Evolutionary conservation across 345 rosid genomes (phyloP).

Genomic region (Chamaenerion angustifolium): DNA sequence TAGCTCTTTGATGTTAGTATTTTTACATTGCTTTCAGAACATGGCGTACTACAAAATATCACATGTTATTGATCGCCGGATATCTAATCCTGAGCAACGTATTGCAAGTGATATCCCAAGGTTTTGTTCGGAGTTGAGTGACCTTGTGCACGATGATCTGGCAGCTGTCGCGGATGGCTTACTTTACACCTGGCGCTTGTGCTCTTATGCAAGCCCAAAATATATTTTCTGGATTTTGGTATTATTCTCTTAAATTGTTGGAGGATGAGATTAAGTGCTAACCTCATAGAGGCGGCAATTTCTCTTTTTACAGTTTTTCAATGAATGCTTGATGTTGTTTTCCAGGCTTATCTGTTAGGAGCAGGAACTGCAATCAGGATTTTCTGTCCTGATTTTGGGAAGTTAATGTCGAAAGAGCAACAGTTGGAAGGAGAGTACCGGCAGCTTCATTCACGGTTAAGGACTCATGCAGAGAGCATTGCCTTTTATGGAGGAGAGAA

Average conservation of each 20-base stretch:
- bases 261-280: no score
- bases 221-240: slow-evolving; percentile 93
- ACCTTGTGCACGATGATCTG: slow-evolving; percentile 83
- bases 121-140: slow-evolving; percentile 93
- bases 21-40: slow-evolving; percentile 42
- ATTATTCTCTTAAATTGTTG: slow-evolving; percentile 17
- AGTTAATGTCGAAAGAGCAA: slow-evolving; percentile 84
- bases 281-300: no score
- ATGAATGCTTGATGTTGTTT: slow-evolving; percentile 14
- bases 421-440: slow-evolving; percentile 98
- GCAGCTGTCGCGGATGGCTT: slow-evolving; percentile 77
- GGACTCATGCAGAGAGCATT: slow-evolving; percentile 98
- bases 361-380: slow-evolving; percentile 80
- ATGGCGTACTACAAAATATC: slow-evolving; percentile 97
- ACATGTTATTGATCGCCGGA: slow-evolving; percentile 89
- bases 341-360: slow-evolving; percentile 77
- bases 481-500: slow-evolving; percentile 95
- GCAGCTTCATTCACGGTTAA: slow-evolving; percentile 84
- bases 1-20: background rate
- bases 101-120: slow-evolving; percentile 95
- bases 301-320: background rate
- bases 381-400: slow-evolving; percentile 91
- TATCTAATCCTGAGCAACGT: slow-evolving; percentile 83
- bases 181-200: slow-evolving; percentile 87
- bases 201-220: slow-evolving; percentile 97